Base-by-base conservation (phyloP, 441 rosid species). In the Erodium moschatum region DNA sequence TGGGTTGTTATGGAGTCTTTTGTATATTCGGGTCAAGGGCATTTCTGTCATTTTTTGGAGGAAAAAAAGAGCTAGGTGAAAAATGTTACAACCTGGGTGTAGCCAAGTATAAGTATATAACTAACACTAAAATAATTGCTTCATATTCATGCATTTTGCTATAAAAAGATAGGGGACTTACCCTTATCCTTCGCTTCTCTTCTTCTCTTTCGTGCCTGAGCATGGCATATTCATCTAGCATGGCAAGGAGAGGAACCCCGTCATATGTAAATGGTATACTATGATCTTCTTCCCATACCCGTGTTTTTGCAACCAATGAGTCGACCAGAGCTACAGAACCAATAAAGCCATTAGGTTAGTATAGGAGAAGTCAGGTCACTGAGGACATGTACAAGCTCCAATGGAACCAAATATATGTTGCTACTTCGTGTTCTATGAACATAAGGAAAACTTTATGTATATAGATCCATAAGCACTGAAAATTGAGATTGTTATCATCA, bases 221-320 rank as follows among this genome's bases (percentile, higher is more conserved):
- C 96, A 94, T 84, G 70, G 92, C 94, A 68, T 94, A 94, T 81
- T 94, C 97, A 58, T 94, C 94, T n/a, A 91, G 81, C 99, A 91
- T 91, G 71, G 97, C 96, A 70, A 91, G 86, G 50, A 91, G 89
- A 46, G 97, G 96, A 78, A 91, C 94, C 0, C 99, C 96, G 72
- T 94, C 99, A 68, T 91, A 91, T 20, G 86, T 73, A 67, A 87
- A 91, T 7, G 89, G 82, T 61, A 81, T 61, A 67, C 84, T 87
- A 11, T 81, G 85, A 15, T 89, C 94, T 72, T 89, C 97, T 79
- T 94, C 96, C 97, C 98, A 94, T 29, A 87, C 80, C 18, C 77
- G 88, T 21, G 90, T 91, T 84, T 91, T 94, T 40, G 84, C 81
- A 62, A 91, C 88, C 82, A 91, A 85, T 60, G 90, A 81, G 69